phyloP scores from a whole-genome alignment of 768 basidiomycete species.

The Cystofilobasidium ferigula region DNA sequence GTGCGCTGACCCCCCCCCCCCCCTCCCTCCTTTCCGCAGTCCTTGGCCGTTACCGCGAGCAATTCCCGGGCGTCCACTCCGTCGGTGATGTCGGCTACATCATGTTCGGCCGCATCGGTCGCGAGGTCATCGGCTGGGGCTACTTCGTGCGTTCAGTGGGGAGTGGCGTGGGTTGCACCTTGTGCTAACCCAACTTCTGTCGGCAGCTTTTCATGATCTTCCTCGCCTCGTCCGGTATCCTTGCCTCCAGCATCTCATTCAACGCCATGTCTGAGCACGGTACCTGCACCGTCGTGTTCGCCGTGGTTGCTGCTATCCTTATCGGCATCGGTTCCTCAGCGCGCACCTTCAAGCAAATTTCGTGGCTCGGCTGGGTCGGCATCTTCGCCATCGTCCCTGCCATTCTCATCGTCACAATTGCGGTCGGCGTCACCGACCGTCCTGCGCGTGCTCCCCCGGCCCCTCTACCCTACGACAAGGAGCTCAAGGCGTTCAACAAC shows the following conservation, averaged over 20 bases:
- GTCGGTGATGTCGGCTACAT: slow-evolving; percentile 24
- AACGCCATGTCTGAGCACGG: slow-evolving; percentile 36
- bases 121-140: slow-evolving; percentile 19
- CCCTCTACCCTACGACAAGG: slow-evolving; percentile 28
- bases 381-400: slow-evolving; percentile 27
- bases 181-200: not conserved
- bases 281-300: slow-evolving; percentile 39
- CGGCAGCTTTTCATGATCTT: slow-evolving; percentile 25
- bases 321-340: slow-evolving; percentile 2
- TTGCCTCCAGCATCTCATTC: slow-evolving; percentile 37
- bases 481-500: slow-evolving; percentile 28
- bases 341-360: slow-evolving; percentile 33
- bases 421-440: slow-evolving; percentile 27
- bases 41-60: not conserved
- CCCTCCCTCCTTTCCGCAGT: not conserved
- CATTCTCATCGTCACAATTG: slow-evolving; percentile 19
- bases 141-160: slow-evolving; percentile 5
- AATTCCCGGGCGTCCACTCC: not conserved
- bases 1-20: not conserved
- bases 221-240: slow-evolving; percentile 33
- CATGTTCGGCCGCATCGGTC: slow-evolving; percentile 13
- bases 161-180: too few species aligned
- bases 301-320: slow-evolving; percentile 22
- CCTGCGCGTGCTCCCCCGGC: slow-evolving; percentile 32
- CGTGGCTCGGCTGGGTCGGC: slow-evolving; percentile 34